Base-by-base conservation (phyloP, 768 basidiomycete genomes). In the Agaricus subrufescens region DNA sequence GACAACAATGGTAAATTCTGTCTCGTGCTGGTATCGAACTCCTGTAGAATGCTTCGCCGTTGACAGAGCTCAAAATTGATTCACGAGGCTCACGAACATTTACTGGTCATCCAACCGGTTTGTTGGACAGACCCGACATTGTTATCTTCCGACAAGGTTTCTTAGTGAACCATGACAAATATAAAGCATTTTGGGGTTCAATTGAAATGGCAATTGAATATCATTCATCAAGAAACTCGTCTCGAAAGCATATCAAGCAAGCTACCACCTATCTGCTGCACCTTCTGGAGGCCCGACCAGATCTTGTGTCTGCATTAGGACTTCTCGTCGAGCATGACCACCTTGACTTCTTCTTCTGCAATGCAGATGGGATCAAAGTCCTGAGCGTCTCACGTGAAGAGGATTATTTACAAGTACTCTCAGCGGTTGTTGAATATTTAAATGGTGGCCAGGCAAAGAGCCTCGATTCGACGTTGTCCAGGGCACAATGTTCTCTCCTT, bases 181-280 rank as follows among this genome's bases (percentile, higher is more conserved):
- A 34, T 11, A 42, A 42, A 42, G 2, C 19, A 42, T 40, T n/a
- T n/a, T 52, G 50, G 50, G 5, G 39, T 42, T 26, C 42, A 5
- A 11, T 52, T 14, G 50, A 52, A 52, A 52, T 52, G 25, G 50
- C 39, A 2, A 52, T 52, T 15, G 10, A 52, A 30, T 52, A 14
- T 43, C 38, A 52, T 9, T 52, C 42, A 19, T 1, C 39, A 11
- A 29, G 40, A 26, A 10, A 26, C 3, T 8, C 9, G 3, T 2
- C 6, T 14, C 26, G 44, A 31, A 5, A 52, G 4, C 51, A 10
- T 27, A 7, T 29, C n/a, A 29, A 14, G 1, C 40, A 52, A 19
- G 51, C 51, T 2, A 14, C 27, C 6, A 19, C 8, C 14, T 52
- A 52, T 26, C 29, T 40, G 7, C 12, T 29, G 43, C 44, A 52